Conservation (phyloP, 495 filamentous ascomycete genomes). For the Aspergillus nidulans region DNA sequence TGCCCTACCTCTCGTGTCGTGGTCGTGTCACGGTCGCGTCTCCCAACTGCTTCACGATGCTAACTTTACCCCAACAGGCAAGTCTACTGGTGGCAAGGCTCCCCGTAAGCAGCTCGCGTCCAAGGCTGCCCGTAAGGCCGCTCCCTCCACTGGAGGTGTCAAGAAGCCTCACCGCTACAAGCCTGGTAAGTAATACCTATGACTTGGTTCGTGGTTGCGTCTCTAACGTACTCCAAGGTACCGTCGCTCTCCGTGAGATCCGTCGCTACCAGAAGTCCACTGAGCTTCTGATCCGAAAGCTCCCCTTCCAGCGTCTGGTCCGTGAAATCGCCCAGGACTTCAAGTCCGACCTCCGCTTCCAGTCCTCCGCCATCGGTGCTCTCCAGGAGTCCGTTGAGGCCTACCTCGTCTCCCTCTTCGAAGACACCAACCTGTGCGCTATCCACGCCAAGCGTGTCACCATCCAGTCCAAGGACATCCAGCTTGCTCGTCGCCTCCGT, state of each 20-base stretch:
- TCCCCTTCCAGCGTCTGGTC: constrained; percentile 99
- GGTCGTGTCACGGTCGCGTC: constrained; percentile 26
- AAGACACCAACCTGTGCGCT: constrained; percentile 99
- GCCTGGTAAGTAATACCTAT: constrained; percentile 64
- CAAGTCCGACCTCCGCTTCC: constrained; percentile 99
- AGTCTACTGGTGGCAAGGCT: constrained; percentile 99
- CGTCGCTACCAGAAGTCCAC: constrained; percentile 99
- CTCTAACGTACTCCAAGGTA: constrained; percentile 54
- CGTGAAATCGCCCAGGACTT: constrained; percentile 99
- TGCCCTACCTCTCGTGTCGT: constrained; percentile 16
- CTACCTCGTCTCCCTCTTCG: constrained; percentile 99
- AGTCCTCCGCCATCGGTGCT: constrained; percentile 98
- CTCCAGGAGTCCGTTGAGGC: constrained; percentile 99
- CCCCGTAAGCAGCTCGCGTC: constrained; percentile 95
- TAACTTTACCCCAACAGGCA: constrained; percentile 48
- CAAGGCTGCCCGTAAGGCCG: constrained; percentile 77
- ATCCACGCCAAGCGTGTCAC: constrained; percentile 99
- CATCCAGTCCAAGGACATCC: constrained; percentile 94
- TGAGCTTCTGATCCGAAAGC: constrained; percentile 99
- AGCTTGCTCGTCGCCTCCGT: constrained; percentile 93
- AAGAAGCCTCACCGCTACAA: constrained; percentile 99
- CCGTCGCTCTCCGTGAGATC: constrained; percentile 99
- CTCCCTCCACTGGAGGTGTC: constrained; percentile 80
- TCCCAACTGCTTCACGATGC: constrained; percentile 29
- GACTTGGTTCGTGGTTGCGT: not conserved